Base-by-base conservation (phyloP, 2,329 filamentous ascomycete genomes). In the Aulographum hederae region DNA sequence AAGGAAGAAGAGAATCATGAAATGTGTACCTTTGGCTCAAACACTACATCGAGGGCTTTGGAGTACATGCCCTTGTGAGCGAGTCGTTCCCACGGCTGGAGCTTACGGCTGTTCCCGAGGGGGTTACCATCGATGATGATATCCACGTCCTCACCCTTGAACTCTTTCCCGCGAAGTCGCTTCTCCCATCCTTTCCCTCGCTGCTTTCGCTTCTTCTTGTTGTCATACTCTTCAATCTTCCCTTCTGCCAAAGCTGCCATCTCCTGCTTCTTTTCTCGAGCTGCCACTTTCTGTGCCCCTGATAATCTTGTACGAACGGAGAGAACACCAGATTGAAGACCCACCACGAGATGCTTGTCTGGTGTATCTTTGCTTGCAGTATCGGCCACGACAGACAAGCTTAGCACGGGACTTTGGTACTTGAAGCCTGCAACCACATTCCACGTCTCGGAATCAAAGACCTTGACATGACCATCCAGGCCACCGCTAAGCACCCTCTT, bases 341-440 rank as follows among this genome's bases (percentile, higher is more conserved):
- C 89, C 2, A 98, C 89, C 4, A 79, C 84, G 32, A 98, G 69
- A 54, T 98, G 89, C 41, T 84, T 82, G 57, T 98, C 89, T n/a
- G n/a, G n/a, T n/a, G n/a, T n/a, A 44, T 85, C 78, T 31, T 69
- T 66, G 33, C 69, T 67, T 10, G 62, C 51, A n/a, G 73, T 73
- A 6, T 71, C 64, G 10, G 67, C 63, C 36, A 94, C 71, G 27
- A 93, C 77, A 37, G 68, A 70, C 36, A 95, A 67, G 6, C 82
- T 79, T 10, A 98, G 69, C 35, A 98, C 78, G 1, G 89, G 89
- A 2, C 82, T 79, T 4, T 82, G 76, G 54, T 95, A 98, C 57
- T 95, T 98, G 37, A 78, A 73, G 32, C 81, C 86, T 25, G 81
- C 78, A n/a, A 95, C 85, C 5, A 95, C 80, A 48, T 94, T 93